Conservation (phyloP, 306 rosid species). For the Morella rubra region DNA sequence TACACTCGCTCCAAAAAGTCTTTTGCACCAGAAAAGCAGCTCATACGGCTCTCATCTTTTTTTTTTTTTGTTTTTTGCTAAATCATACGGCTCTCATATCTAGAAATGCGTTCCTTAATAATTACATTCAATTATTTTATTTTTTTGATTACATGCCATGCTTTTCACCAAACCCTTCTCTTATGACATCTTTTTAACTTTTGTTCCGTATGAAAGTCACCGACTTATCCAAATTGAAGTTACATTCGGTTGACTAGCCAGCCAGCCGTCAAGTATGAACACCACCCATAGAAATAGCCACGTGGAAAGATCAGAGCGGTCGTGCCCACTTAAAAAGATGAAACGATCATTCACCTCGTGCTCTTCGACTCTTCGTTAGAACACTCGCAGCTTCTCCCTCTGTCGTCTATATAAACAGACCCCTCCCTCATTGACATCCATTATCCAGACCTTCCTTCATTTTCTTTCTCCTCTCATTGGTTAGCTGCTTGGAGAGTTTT, state of each 20-base stretch:
- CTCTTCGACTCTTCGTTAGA: slow-evolving; percentile 1
- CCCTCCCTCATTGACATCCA: not conserved
- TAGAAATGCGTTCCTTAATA: too few species aligned
- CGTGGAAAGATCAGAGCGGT: slow-evolving; percentile 38
- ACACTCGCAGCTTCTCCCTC: not conserved
- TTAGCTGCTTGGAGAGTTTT: not conserved
- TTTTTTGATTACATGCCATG: too few species aligned
- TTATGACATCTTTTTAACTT: too few species aligned
- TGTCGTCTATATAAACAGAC: slow-evolving; percentile 10
- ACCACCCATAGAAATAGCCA: slow-evolving; percentile 8
- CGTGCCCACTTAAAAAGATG: slow-evolving; percentile 24
- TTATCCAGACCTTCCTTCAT: not conserved
- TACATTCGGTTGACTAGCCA: not conserved
- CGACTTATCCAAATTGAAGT: not conserved
- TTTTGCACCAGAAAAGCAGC: too few species aligned
- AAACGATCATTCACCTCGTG: slow-evolving; percentile 3
- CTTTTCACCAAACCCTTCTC: too few species aligned
- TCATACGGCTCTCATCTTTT: too few species aligned
- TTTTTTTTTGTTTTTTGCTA: too few species aligned
- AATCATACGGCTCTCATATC: too few species aligned
- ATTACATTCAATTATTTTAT: too few species aligned
- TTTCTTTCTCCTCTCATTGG: not conserved
- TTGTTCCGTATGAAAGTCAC: not conserved
- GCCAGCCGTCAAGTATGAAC: slow-evolving; percentile 8
- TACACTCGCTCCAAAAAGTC: too few species aligned